Evolutionary conservation across 1,284 basidiomycete genomes (phyloP), one percentile per base, ranked within the genome.

Genomic region (Sanguinoderma infundibulare): DNA sequence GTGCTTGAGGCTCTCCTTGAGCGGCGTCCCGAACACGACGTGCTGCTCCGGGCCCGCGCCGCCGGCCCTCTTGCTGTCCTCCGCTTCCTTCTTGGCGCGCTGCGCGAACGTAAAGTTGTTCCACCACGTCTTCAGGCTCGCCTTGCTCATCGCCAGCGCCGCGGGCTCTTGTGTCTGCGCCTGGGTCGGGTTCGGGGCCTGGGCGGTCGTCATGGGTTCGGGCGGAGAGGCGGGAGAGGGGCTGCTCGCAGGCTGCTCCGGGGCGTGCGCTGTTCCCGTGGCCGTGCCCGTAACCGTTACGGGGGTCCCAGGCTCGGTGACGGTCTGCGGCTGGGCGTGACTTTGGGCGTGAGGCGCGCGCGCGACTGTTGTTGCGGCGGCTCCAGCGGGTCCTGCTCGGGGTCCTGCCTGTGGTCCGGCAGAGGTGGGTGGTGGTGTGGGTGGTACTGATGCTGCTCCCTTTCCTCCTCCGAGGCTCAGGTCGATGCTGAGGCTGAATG

Each of bases 61-160:
- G 71, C 69, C 70, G 77, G 79, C 75, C 63, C 77, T 77, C 68
- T 72, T 75, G n/a, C n/a, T n/a, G 55, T 74, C 73, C 62, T 81
- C 79, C 4, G 75, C 75, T 40, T 83, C 79, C 67, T 81, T 84
- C 78, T 85, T 90, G 20, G 78, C 67, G 66, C 81, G 81, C 75
- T 88, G 86, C 5, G 80, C 79, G 64, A 83, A 83, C 46, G 84
- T 87, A 70, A 94, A 92, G 64, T 86, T 83, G 60, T 86, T 86
- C 91, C 92, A 94, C 94, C 94, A 95, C 6, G 89, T 84, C 79
- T 90, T 91, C 59, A 94, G 82, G 59, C 81, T 87, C 20, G 86
- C 85, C 69, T 83, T 88, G 32, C 83, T 82, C 9, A 85, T 83
- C 35, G 82, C 77, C 17, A 61, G 49, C 42, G 69, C 65, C 34